A percentile compares a stretch with the other conserved stretches of the same genome.
These are phyloP conservation scores for Sequoia sempervirens DNA, from an alignment of 75 land plant species.

Conservation along the genomic window DNA sequence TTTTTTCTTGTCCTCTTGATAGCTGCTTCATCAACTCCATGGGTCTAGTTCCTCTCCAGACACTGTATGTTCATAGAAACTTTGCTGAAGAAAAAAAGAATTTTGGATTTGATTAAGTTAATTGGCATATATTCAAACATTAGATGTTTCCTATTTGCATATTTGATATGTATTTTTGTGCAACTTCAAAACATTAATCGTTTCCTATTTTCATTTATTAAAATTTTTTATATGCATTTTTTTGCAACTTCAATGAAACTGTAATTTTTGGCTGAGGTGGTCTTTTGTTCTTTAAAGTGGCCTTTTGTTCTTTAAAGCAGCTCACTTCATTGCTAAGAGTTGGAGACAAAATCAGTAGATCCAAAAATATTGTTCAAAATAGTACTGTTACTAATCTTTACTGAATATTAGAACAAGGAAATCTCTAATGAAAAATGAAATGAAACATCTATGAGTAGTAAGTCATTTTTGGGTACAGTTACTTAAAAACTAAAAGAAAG, in stretches of 20 bases:
- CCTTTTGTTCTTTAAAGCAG: neutral
- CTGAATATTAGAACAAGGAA: neutral
- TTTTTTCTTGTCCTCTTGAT: neutral
- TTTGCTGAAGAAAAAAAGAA: neutral
- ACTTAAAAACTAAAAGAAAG: neutral
- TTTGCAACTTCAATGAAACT: neutral
- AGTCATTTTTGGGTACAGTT: neutral
- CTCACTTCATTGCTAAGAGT: neutral
- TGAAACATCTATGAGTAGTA: neutral
- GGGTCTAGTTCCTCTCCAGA: neutral
- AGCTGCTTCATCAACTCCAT: neutral
- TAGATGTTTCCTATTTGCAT: neutral
- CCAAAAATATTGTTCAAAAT: neutral
- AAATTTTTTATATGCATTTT: too few relatives aligned
- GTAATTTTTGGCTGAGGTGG: neutral
- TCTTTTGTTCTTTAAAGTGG: too few relatives aligned
- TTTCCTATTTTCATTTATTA: neutral
- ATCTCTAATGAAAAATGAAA: neutral
- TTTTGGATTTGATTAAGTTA: neutral
- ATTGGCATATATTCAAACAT: neutral
- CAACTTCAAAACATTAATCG: neutral
- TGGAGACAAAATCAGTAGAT: neutral
- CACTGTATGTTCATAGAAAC: neutral
- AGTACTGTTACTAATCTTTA: neutral
- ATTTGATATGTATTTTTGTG: neutral